Conservation (phyloP, 345 rosid species). For the Citrus inodora region DNA sequence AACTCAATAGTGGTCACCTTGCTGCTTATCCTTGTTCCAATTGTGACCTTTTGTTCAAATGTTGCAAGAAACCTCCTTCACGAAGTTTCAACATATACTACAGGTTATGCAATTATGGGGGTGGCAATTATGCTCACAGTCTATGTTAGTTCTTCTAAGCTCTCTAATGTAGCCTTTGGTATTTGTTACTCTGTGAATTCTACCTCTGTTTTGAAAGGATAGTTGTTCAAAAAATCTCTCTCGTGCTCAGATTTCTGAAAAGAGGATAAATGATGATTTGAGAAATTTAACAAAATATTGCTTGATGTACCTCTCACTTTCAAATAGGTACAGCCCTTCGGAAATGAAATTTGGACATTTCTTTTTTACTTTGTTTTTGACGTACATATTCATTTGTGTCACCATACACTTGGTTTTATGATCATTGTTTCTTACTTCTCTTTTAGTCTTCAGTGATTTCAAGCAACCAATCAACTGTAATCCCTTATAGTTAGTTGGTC, state of each 20-base stretch:
- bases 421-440: background rate
- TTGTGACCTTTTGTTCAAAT: constrained; percentile 40
- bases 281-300: background rate
- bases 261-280: background rate
- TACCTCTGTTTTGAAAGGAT: background rate
- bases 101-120: constrained; percentile 36
- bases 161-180: background rate
- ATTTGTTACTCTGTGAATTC: background rate
- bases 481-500: constrained; percentile 12
- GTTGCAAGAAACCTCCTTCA: constrained; percentile 41
- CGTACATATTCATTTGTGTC: background rate
- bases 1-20: constrained; percentile 38
- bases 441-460: background rate
- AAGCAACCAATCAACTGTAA: constrained; percentile 1
- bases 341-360: background rate
- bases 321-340: background rate
- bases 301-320: background rate
- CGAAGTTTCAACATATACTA: constrained; percentile 22
- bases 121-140: constrained; percentile 40
- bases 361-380: background rate
- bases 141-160: constrained; percentile 39
- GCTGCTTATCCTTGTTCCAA: constrained; percentile 45
- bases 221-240: background rate
- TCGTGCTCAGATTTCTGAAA: background rate
- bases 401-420: background rate